Evolutionary conservation across 2,329 filamentous ascomycete genomes (phyloP).

Genomic region (Lachnellula occidentalis): DNA sequence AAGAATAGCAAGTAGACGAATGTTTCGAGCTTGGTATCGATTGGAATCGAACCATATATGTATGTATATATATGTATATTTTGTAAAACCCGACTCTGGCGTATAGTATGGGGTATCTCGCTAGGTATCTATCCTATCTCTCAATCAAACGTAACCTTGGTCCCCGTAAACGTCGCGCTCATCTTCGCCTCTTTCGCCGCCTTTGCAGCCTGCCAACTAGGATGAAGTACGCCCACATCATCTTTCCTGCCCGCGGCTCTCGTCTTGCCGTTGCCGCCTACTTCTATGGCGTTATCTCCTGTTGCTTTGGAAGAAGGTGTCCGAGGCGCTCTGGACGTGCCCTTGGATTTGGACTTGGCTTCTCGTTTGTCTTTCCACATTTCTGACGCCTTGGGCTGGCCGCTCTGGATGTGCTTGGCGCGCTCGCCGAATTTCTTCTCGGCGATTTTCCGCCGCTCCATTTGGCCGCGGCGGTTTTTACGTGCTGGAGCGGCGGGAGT

Average conservation of each 20-base stretch:
- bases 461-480: slow-evolving; percentile 73
- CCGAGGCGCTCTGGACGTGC: not conserved
- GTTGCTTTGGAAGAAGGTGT: slow-evolving; percentile 7
- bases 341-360: slow-evolving; percentile 32
- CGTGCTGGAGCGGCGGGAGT: slow-evolving; percentile 50
- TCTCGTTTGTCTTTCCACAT: slow-evolving; percentile 31
- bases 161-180: slow-evolving; percentile 48
- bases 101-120: slow-evolving; percentile 8
- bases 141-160: slow-evolving; percentile 55
- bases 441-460: slow-evolving; percentile 71
- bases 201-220: slow-evolving; percentile 55
- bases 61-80: too few relatives aligned
- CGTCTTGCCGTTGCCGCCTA: slow-evolving; percentile 28
- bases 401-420: slow-evolving; percentile 41
- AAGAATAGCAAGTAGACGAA: too few relatives aligned
- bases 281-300: slow-evolving; percentile 25
- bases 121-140: slow-evolving; percentile 2
- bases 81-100: too few relatives aligned
- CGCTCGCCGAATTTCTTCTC: slow-evolving; percentile 72
- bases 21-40: too few relatives aligned
- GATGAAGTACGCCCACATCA: slow-evolving; percentile 50
- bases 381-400: slow-evolving; percentile 16
- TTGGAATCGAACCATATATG: too few relatives aligned
- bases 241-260: slow-evolving; percentile 37
- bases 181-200: slow-evolving; percentile 52